Conservation (phyloP, 805 yeast genomes). For the Pichia eremophila region DNA sequence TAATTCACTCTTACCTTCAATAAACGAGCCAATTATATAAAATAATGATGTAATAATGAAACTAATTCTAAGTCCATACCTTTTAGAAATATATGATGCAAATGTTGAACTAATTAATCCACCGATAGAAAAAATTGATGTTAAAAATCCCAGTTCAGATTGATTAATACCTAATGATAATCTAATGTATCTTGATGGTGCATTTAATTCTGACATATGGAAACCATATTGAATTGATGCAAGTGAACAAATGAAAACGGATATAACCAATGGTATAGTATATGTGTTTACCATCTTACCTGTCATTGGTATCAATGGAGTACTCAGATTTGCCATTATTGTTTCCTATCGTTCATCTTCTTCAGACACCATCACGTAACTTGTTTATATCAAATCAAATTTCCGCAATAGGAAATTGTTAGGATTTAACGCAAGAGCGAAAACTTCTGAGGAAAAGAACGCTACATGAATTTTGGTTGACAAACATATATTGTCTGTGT, state of each 20-base stretch:
- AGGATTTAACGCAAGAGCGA: too few species aligned
- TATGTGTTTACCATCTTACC: background rate
- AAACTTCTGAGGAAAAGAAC: too few species aligned
- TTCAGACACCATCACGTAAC: too few species aligned
- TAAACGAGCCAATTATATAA: constrained; percentile 51
- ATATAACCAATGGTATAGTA: constrained; percentile 25
- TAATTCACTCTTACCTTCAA: constrained; percentile 43
- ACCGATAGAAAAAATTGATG: constrained; percentile 75
- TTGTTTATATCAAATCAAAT: background rate
- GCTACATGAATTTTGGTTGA: too few species aligned
- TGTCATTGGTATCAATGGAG: constrained; percentile 6
- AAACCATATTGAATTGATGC: constrained; percentile 88
- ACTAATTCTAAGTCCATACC: constrained; percentile 52
- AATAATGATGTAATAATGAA: constrained; percentile 42
- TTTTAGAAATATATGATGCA: constrained; percentile 58
- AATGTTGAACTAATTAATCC: constrained; percentile 68
- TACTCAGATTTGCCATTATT: background rate
- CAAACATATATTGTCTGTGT: too few species aligned
- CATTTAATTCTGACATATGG: constrained; percentile 90
- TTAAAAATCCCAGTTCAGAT: constrained; percentile 58
- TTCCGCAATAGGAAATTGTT: background rate
- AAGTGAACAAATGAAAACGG: constrained; percentile 54
- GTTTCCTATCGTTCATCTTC: too few species aligned
- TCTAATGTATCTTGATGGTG: constrained; percentile 60
- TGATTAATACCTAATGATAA: constrained; percentile 19